Evolutionary conservation across 805 yeast species (phyloP).

Genomic region (Kodamaea hsintzibuensis): DNA sequence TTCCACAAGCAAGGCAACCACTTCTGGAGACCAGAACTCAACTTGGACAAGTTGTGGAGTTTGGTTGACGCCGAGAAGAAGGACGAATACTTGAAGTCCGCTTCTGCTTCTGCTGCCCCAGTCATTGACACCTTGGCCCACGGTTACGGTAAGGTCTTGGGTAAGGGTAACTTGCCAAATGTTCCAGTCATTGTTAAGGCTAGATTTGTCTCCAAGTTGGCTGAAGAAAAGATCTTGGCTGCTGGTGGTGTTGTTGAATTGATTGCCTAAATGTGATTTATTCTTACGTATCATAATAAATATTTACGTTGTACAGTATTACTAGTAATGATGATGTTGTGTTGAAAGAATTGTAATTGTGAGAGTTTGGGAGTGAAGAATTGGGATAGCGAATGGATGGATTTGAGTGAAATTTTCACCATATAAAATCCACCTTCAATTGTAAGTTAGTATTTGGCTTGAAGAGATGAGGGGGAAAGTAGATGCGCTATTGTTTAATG

Average conservation of each 20-base stretch:
- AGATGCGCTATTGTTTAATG: too few relatives aligned
- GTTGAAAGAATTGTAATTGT: too few relatives aligned
- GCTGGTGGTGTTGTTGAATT: constrained; percentile 99
- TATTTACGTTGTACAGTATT: constrained; percentile 8
- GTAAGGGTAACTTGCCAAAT: constrained; percentile 97
- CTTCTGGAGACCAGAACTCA: constrained; percentile 97
- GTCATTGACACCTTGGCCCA: constrained; percentile 98
- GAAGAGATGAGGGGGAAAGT: too few relatives aligned
- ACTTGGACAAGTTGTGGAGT: constrained; percentile 98
- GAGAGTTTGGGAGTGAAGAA: too few relatives aligned
- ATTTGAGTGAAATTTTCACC: too few relatives aligned
- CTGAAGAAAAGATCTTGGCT: constrained; percentile 99
- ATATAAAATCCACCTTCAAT: too few relatives aligned
- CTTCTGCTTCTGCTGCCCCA: constrained; percentile 91
- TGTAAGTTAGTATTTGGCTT: too few relatives aligned
- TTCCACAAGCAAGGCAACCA: constrained; percentile 94
- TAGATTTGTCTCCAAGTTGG: constrained; percentile 97
- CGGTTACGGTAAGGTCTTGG: constrained; percentile 99
- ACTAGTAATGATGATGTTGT: not conserved
- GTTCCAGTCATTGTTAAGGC: constrained; percentile 99
- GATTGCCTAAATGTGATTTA: constrained; percentile 70
- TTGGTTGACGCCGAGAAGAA: constrained; percentile 91
- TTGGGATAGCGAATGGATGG: too few relatives aligned
- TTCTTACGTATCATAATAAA: constrained; percentile 10
- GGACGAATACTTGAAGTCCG: constrained; percentile 84